Evolutionary conservation across 371 early-diverging fungal species (phyloP), one percentile per base, ranked within the genome.

Genomic region (Mucor plumbeus): DNA sequence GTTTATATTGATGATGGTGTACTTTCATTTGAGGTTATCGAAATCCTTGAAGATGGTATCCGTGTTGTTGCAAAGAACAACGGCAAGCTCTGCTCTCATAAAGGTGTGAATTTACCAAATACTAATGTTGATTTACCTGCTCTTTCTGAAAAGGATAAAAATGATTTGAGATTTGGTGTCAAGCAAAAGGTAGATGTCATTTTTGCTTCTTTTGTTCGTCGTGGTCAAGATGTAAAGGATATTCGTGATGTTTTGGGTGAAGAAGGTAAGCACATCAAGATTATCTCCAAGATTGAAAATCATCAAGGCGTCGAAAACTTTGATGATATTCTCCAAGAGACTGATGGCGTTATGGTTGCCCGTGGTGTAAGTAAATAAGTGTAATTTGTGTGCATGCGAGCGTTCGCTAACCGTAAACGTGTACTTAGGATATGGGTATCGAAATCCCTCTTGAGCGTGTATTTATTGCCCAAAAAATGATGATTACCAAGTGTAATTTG

Each of bases 271-370:
- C 68, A 88, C 67, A 96, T 98, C 88, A 95, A 94, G 87, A 95
- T 96, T 74, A 95, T 98, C 59, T 87, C 92, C 72, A 97, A 97
- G 88, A 96, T 97, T 69, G 99, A 99, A 85, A 95, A 92, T 69
- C 90, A 94, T 69, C 93, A 96, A 83, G 99, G 97, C 53, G 90
- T 99, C 31, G 85, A 90, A 69, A 99, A 99, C 86, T 94, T 99
- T 88, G 95, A 97, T 72, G 98, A 96, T 72, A 99, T 99, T 70
- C 82, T 98, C 41, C 81, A 73, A 40, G 98, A 88, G 56, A 92
- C 98, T 10, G 99, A 99, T 84, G 99, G 99, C 67, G 89, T 99
- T 67, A 99, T 99, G 99, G 93, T 99, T 62, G 99, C 99, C 40
- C 92, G 99, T 76, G 99, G 99, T 61, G 80, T 79, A 79, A 69